These are phyloP conservation scores for Aureobasidium pullulans DNA, from an alignment of 2,329 filamentous ascomycete genomes.

Conservation along the genomic window DNA sequence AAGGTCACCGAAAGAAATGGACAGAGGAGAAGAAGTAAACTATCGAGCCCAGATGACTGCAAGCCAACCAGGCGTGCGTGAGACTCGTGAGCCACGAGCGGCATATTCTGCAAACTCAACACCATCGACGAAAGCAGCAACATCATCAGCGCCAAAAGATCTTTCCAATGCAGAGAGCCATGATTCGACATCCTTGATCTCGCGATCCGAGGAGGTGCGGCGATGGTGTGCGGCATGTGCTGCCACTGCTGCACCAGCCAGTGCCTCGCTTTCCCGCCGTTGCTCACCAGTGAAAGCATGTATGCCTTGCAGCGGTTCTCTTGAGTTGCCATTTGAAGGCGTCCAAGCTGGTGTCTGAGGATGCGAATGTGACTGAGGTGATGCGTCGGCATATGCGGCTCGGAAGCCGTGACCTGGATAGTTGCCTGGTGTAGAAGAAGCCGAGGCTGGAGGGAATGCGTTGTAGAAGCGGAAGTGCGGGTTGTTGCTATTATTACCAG, in stretches of 20 bases:
- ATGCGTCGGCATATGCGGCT: constrained; percentile 3
- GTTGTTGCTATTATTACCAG: constrained; percentile 11
- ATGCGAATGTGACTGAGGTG: constrained; percentile 6
- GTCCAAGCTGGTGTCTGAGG: constrained; percentile 7
- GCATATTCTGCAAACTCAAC: constrained; percentile 29
- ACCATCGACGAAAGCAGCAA: constrained; percentile 34
- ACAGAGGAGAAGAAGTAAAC: background rate
- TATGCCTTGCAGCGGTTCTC: constrained; percentile 29
- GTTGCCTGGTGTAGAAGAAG: background rate
- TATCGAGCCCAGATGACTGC: background rate
- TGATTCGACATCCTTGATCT: constrained; percentile 24
- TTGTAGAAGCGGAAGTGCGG: constrained; percentile 2
- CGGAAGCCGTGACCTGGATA: constrained; percentile 2
- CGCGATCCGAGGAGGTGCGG: constrained; percentile 17
- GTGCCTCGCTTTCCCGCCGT: constrained; percentile 11
- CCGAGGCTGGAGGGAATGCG: background rate
- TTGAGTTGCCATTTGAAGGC: background rate
- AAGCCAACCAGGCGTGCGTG: background rate
- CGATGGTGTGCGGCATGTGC: background rate
- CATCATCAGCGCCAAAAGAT: constrained; percentile 32
- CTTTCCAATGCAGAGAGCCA: constrained; percentile 32
- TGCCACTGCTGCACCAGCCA: constrained; percentile 13
- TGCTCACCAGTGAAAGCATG: constrained; percentile 37
- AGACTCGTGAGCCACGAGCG: background rate
- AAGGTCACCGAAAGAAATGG: background rate